phyloP scores from a whole-genome alignment of 805 yeast genomes.

The Candida jianshihensis region DNA sequence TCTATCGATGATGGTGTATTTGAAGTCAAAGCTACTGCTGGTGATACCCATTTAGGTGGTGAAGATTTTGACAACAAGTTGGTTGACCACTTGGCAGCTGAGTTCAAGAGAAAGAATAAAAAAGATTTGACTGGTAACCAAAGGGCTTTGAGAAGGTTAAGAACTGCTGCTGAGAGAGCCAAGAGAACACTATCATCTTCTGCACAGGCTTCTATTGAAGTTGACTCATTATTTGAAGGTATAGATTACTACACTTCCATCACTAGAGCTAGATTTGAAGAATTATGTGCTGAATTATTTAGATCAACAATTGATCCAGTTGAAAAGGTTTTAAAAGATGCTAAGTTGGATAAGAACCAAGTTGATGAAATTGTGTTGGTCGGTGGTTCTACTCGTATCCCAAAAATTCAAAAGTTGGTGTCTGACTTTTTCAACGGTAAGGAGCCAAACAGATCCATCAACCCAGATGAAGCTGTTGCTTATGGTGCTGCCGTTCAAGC shows the following conservation, averaged over 20 bases:
- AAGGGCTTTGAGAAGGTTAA: slow-evolving; percentile 96
- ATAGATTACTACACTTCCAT: slow-evolving; percentile 95
- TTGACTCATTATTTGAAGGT: slow-evolving; percentile 95
- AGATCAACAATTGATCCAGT: slow-evolving; percentile 94
- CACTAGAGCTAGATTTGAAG: slow-evolving; percentile 99
- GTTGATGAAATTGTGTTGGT: slow-evolving; percentile 94
- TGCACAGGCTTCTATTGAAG: slow-evolving; percentile 94
- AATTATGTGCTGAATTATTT: slow-evolving; percentile 92
- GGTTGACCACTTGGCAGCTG: slow-evolving; percentile 87
- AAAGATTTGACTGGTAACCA: slow-evolving; percentile 89
- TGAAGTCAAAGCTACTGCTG: slow-evolving; percentile 89
- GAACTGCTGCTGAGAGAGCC: slow-evolving; percentile 99
- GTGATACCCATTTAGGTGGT: slow-evolving; percentile 92
- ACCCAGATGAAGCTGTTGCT: slow-evolving; percentile 99
- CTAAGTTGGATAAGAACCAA: slow-evolving; percentile 87
- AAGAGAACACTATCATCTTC: slow-evolving; percentile 97
- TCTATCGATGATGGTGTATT: slow-evolving; percentile 94
- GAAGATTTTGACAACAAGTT: slow-evolving; percentile 97
- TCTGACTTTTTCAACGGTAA: slow-evolving; percentile 98
- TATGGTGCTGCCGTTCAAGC: slow-evolving; percentile 99
- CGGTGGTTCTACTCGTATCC: slow-evolving; percentile 99
- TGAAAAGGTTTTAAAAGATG: slow-evolving; percentile 90
- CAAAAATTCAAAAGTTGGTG: slow-evolving; percentile 94
- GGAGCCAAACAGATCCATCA: slow-evolving; percentile 96
- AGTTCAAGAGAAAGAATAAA: slow-evolving; percentile 97